Evolutionary conservation across 371 early-diverging fungal species (phyloP), one percentile per base, ranked within the genome.

Genomic region (Mortierella sp.): DNA sequence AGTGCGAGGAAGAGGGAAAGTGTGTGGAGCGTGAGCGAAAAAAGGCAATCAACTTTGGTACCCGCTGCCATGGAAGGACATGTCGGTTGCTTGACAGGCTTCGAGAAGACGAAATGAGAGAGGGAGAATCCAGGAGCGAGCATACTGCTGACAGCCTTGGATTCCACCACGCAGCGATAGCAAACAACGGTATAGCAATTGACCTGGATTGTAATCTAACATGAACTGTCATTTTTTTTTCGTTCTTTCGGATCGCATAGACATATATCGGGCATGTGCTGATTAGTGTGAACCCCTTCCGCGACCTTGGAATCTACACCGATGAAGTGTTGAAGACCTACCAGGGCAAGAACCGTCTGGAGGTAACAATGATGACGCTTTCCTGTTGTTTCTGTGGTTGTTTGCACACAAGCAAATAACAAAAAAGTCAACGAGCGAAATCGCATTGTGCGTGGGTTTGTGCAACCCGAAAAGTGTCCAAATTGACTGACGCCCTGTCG

Each of bases 201-300:
- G 50, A 68, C 47, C 52, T 34, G 47, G 19, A 26, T 9, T 58
- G 29, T 43, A 4, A 34, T 55, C 44, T 70, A 61, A 41, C 70
- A 48, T 41, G 22, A 43, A 34, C 37, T 26, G 40, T 24, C 52
- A 37, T 52, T 37, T 47, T 55, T 39, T 44, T 39, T n/a, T n/a
- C n/a, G n/a, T 58, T 24, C 48, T 48, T 24, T 50, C 41, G 16
- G 41, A 10, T 64, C n/a, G 40, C 50, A 40, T 89, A 95, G 93
- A 96, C 96, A 16, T 95, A 95, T 85, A 96, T 96, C 77, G 95
- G 95, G 29, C 93, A 95, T 86, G 96, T 96, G 72, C 88, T 96
- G 74, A 95, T 96, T 80, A 94, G 94, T 88, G 96, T 96, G 44
- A 96, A 96, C 79, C 96, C 96, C 29, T 96, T 96, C 87, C 90